Percentiles rank a stretch among this genome's conserved stretches.
phyloP scores from a whole-genome alignment of 352 stramenopile genomes.

The Aphanomyces euteiches region DNA sequence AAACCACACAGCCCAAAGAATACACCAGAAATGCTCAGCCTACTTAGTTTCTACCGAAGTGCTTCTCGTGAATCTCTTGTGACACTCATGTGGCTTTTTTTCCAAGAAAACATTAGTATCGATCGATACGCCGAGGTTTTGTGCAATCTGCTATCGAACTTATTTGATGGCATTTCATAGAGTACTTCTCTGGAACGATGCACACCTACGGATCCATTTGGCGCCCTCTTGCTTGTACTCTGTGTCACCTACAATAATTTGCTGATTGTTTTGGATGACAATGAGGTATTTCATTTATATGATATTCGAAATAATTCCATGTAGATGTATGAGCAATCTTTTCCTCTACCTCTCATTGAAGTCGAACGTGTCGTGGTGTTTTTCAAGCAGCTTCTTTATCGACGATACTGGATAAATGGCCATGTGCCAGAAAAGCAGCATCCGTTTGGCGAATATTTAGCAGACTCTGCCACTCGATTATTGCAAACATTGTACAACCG shows the following conservation, averaged over 20 bases:
- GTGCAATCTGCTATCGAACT: slow-evolving; percentile 16
- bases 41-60: slow-evolving; percentile 52
- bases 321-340: slow-evolving; percentile 68
- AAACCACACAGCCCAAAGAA: slow-evolving; percentile 39
- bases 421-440: slow-evolving; percentile 37
- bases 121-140: slow-evolving; percentile 52
- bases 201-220: slow-evolving; percentile 42
- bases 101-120: slow-evolving; percentile 54
- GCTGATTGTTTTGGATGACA: slow-evolving; percentile 59
- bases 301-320: slow-evolving; percentile 1
- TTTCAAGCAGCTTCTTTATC: slow-evolving; percentile 55
- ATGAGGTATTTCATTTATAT: slow-evolving; percentile 44
- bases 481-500: slow-evolving; percentile 65
- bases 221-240: slow-evolving; percentile 52
- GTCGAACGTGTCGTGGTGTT: slow-evolving; percentile 57
- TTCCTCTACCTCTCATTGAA: slow-evolving; percentile 59
- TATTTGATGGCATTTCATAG: slow-evolving; percentile 27
- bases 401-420: slow-evolving; percentile 49
- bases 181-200: slow-evolving; percentile 46
- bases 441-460: slow-evolving; percentile 52
- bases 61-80: slow-evolving; percentile 40
- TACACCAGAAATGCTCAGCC: slow-evolving; percentile 51
- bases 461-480: slow-evolving; percentile 53
- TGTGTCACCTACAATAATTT: slow-evolving; percentile 61
- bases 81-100: slow-evolving; percentile 53